phyloP scores from a whole-genome alignment of 2,329 filamentous ascomycete genomes.

The Didymella segeticola region DNA sequence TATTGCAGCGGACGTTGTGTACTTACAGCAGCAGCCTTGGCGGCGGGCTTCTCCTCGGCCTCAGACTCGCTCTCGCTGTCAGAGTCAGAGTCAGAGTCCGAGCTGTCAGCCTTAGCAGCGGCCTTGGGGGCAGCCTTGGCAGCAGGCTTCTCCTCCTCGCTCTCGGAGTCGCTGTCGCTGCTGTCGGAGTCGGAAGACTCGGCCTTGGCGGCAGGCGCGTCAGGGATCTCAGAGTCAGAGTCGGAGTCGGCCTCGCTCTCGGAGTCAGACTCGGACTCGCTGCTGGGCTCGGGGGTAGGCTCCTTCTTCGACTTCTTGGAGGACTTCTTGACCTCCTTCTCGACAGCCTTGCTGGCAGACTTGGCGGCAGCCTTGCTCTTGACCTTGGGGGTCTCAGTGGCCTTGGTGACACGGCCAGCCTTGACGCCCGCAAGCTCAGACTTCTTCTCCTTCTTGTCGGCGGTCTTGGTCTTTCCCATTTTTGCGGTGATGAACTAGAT shows the following conservation, averaged over 20 bases:
- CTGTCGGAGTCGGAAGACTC: slow-evolving; percentile 48
- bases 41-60: slow-evolving; percentile 22
- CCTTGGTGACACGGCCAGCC: slow-evolving; percentile 71
- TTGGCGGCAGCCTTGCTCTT: slow-evolving; percentile 74
- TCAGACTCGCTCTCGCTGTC: slow-evolving; percentile 26
- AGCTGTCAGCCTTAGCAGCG: slow-evolving; percentile 32
- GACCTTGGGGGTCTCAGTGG: slow-evolving; percentile 67
- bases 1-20: not conserved
- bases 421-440: slow-evolving; percentile 65
- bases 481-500: slow-evolving; percentile 33
- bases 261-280: slow-evolving; percentile 41
- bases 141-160: slow-evolving; percentile 33
- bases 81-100: slow-evolving; percentile 47
- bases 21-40: slow-evolving; percentile 35
- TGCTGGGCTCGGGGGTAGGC: slow-evolving; percentile 53
- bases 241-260: slow-evolving; percentile 32
- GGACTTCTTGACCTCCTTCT: slow-evolving; percentile 59
- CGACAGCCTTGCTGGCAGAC: slow-evolving; percentile 47
- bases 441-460: slow-evolving; percentile 66
- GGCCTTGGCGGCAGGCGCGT: slow-evolving; percentile 43
- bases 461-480: slow-evolving; percentile 49
- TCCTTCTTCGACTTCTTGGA: slow-evolving; percentile 59
- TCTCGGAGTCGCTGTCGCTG: slow-evolving; percentile 37
- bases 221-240: slow-evolving; percentile 46
- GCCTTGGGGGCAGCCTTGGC: slow-evolving; percentile 33